These are phyloP conservation scores for Neopestalotiopsis sp. DNA, from an alignment of 2,329 filamentous ascomycete species.

Conservation along the genomic window DNA sequence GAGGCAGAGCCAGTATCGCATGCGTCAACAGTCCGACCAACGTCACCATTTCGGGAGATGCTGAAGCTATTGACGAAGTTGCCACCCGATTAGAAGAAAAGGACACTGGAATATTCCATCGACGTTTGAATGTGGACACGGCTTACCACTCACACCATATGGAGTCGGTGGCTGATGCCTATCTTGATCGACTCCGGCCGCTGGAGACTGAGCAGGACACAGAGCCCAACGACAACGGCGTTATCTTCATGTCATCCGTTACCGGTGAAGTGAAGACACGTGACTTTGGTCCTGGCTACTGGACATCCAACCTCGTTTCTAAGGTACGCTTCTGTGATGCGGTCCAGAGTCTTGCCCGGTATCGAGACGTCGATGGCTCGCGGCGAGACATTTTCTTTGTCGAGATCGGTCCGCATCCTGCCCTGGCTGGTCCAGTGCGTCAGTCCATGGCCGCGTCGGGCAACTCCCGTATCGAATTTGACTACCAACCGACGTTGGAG, in stretches of 20 bases:
- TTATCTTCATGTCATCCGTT: background rate
- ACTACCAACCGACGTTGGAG: slow-evolving; percentile 23
- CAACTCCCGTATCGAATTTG: background rate
- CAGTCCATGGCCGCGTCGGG: background rate
- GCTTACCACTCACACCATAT: slow-evolving; percentile 43
- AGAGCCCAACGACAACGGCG: background rate
- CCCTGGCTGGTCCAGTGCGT: background rate
- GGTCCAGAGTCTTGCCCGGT: background rate
- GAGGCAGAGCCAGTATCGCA: no score
- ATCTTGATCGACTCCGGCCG: background rate
- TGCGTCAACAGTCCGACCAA: slow-evolving; percentile 39
- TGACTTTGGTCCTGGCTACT: background rate
- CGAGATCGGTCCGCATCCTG: slow-evolving; percentile 7
- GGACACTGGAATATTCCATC: slow-evolving; percentile 26
- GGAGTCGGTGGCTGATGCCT: slow-evolving; percentile 24
- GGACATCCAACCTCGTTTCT: background rate
- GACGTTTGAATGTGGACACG: slow-evolving; percentile 32
- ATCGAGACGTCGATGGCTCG: background rate
- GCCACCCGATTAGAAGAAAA: background rate
- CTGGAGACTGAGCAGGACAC: no score
- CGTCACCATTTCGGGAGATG: slow-evolving; percentile 39
- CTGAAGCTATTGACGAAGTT: slow-evolving; percentile 26
- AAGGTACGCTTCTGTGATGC: background rate
- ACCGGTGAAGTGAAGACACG: background rate
- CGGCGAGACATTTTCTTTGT: background rate